phyloP scores from a whole-genome alignment of 805 yeast species.

The Starmerella tilneyi region DNA sequence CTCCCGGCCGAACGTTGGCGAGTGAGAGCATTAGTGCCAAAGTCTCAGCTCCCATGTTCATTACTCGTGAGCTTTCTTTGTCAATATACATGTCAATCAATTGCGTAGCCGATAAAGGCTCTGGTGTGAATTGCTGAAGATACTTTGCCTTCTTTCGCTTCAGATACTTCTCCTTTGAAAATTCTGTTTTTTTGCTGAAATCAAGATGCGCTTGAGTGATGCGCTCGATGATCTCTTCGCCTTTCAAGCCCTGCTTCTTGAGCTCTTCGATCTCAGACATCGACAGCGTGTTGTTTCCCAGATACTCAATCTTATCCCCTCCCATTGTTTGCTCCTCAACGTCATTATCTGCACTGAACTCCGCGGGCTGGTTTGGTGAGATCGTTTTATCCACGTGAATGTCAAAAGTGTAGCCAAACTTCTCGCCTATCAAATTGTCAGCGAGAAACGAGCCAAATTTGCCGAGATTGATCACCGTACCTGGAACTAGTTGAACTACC shows the following conservation, averaged over 20 bases:
- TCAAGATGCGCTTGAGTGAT: constrained; percentile 77
- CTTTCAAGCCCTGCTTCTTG: constrained; percentile 62
- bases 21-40: constrained; percentile 65
- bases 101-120: constrained; percentile 58
- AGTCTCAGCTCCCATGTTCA: constrained; percentile 78
- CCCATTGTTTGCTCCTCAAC: constrained; percentile 52
- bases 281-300: constrained; percentile 57
- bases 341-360: constrained; percentile 31
- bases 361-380: constrained; percentile 26
- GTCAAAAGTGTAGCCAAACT: constrained; percentile 85
- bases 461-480: constrained; percentile 61
- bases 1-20: constrained; percentile 82
- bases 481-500: constrained; percentile 54
- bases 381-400: constrained; percentile 44
- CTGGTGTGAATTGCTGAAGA: constrained; percentile 72
- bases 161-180: constrained; percentile 84
- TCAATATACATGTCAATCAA: constrained; percentile 65
- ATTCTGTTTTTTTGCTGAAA: constrained; percentile 78
- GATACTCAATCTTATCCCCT: constrained; percentile 58
- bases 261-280: constrained; percentile 75
- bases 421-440: constrained; percentile 64
- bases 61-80: constrained; percentile 59
- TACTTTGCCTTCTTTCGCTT: constrained; percentile 88
- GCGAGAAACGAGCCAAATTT: constrained; percentile 82
- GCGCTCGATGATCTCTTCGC: constrained; percentile 67